These are phyloP conservation scores for Linum usitatissimum DNA, from an alignment of 345 rosid genomes.

Conservation along the genomic window DNA sequence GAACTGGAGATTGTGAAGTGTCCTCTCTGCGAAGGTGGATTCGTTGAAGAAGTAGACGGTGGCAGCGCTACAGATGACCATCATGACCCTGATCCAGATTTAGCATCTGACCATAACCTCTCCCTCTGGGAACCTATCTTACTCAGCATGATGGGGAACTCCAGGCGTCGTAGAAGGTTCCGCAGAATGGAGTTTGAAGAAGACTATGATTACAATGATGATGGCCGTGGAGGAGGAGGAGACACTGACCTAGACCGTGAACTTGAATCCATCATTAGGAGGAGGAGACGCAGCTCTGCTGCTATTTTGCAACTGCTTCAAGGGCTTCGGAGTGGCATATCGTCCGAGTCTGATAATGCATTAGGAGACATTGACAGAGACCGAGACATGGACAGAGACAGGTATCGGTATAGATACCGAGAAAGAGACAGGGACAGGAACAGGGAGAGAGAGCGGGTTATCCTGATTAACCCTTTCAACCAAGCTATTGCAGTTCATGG, in stretches of 20 bases:
- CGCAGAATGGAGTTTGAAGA: slow-evolving; percentile 45
- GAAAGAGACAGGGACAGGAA: slow-evolving; percentile 31
- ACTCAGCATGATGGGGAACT: slow-evolving; percentile 73
- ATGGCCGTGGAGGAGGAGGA: slow-evolving; percentile 28
- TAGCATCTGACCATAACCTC: slow-evolving; percentile 66
- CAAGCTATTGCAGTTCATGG: slow-evolving; percentile 53
- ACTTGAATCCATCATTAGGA: slow-evolving; percentile 44
- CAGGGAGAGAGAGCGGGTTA: slow-evolving; percentile 30
- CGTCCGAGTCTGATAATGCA: slow-evolving; percentile 48
- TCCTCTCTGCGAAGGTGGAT: slow-evolving; percentile 61
- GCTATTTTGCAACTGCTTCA: slow-evolving; percentile 65
- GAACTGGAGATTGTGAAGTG: slow-evolving; percentile 69
- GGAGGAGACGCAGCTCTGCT: slow-evolving; percentile 64
- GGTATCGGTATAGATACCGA: background rate
- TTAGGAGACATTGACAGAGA: slow-evolving; percentile 28
- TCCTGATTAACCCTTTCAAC: slow-evolving; percentile 53
- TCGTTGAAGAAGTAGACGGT: slow-evolving; percentile 36
- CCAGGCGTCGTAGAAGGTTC: slow-evolving; percentile 41
- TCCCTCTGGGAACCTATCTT: slow-evolving; percentile 78
- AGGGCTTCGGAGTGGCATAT: slow-evolving; percentile 66
- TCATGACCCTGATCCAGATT: slow-evolving; percentile 39
- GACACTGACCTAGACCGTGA: slow-evolving; percentile 53
- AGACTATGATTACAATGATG: slow-evolving; percentile 34
- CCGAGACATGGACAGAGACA: background rate
- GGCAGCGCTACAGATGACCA: slow-evolving; percentile 15